phyloP scores from a whole-genome alignment of 306 rosid genomes.

The cucumber (Cucumis sativus) region Cucumber_9930_V3 NC_026657.2:8804501-8805000 shows the following conservation, averaged over 20 bases:
- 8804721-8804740: neutral
- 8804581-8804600: neutral
- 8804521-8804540: neutral
- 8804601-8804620: neutral
- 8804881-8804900: conserved; percentile 71
- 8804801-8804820: neutral
- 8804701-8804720: neutral
- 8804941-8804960: conserved; percentile 54
- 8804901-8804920: conserved; percentile 72
- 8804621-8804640: neutral
- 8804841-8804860: neutral
- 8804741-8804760: neutral
- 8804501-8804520: neutral
- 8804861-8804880: conserved; percentile 38
- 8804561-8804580: neutral
- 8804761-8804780: neutral
- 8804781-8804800: neutral
- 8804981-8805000: conserved; percentile 61
- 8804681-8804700: neutral
- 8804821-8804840: neutral
- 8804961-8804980: conserved; percentile 58
- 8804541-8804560: neutral
- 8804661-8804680: neutral
- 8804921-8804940: conserved; percentile 68
- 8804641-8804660: neutral